Evolutionary conservation across 2,329 filamentous ascomycete genomes (phyloP), one percentile per base, ranked within the genome.

Genomic region (Malbranchea zuffiana): DNA sequence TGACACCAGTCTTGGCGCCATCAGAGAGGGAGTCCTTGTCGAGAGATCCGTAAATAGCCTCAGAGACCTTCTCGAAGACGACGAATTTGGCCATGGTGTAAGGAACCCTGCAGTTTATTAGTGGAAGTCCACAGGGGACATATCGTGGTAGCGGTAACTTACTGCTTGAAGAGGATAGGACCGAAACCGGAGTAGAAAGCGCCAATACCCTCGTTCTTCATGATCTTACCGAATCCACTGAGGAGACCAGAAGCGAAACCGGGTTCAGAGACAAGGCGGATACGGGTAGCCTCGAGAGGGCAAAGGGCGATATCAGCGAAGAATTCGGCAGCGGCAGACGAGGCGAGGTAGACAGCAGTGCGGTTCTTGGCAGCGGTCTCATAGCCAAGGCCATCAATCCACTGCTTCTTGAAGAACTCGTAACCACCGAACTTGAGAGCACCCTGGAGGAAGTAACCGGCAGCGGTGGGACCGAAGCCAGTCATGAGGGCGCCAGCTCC

Each of bases 81-180:
- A 88, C 84, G 70, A 92, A 92, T 73, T 92, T 92, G 74, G 84
- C 72, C 80, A 90, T 87, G 64, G 84, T 92, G 72, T 92, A 92
- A 48, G 84, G 84, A 53, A 92, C 78, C 73, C 80, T 84, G 48
- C 4, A 31, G 6, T 23, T 31, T 41, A 44, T 56, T 37, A 56
- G 49, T 29, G 15, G 16, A 11, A 13, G 7, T 19, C 10, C 8
- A n/a, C 21, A 16, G 13, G 11, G 15, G 15, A 11, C 19, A 3
- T 19, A 8, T 20, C 7, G 29, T 5, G 17, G 6, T 20, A 30
- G 4, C 20, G 11, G 10, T 4, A 11, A 69, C 72, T 59, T 68
- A 75, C 72, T 90, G 83, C 66, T 88, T 87, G 66, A 86, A 84
- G 51, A 84, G 68, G 52, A 87, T 86, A 52, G 82, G 82, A 46